Evolutionary conservation across 2,329 filamentous ascomycete genomes (phyloP), one percentile per base, ranked within the genome.

Genomic region (Rutstroemia sp.): DNA sequence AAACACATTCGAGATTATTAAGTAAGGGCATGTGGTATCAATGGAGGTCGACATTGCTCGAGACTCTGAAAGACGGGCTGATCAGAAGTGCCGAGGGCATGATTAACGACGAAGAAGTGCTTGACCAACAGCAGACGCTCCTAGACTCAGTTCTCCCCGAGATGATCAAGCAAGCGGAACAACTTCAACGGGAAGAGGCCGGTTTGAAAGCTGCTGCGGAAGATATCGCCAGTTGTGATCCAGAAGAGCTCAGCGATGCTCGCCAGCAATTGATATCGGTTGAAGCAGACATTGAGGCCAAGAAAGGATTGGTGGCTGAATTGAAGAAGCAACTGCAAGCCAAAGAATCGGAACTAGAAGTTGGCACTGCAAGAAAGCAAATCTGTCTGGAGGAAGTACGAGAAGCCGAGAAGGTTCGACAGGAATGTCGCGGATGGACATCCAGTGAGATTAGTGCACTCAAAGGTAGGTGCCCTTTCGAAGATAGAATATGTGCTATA

Each of bases 11-110:
- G 16, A 83, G 94, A 25, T 78, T 96, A 14, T 77, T 92, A 51
- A 96, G 92, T 74, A 96, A 96, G 69, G 90, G 89, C 57, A 92
- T 94, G 76, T 99, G 94, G 94, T 99, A 99, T 70, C 88, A 92
- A 67, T 99, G 94, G 94, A 86, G 94, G 42, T 92, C 89, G 78
- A 92, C 94, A 66, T 79, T 97, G 23, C 84, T 88, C 30, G 79
- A 91, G 73, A 86, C 61, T 88, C 89, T 99, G 39, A 91, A 88
- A 68, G 85, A 90, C 64, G 92, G 89, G 3, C 80, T 97, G 3
- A 71, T 88, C 54, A 84, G 81, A 59, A 94, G 92, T 57, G 77
- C 82, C 1, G 81, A 88, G 56, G 89, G 86, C 19, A 89, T 99
- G 82, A 80, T 83, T 48, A 74, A 75, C 1, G 94, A 99, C 63